These are phyloP conservation scores for Boechera divaricarpa DNA, from an alignment of 345 rosid genomes.

Conservation along the genomic window DNA sequence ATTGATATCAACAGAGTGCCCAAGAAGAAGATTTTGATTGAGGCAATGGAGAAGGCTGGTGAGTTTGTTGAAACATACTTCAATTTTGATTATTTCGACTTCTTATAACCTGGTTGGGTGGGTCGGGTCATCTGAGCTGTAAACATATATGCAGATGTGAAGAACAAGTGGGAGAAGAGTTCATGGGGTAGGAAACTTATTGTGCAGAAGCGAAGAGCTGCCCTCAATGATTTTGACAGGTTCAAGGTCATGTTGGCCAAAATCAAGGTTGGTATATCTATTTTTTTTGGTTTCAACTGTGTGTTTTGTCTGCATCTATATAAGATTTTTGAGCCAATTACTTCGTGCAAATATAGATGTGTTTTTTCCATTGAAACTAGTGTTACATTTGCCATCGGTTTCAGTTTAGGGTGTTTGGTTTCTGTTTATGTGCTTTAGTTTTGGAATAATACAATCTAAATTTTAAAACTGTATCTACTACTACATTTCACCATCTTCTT, in stretches of 20 bases:
- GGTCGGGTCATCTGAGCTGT: not conserved
- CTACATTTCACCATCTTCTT: not conserved
- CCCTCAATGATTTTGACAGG: slow-evolving; percentile 80
- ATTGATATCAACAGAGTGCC: slow-evolving; percentile 81
- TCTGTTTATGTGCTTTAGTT: not conserved
- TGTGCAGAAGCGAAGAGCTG: slow-evolving; percentile 77
- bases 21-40: slow-evolving; percentile 72
- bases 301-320: not conserved
- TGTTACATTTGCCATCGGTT: not conserved
- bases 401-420: not conserved
- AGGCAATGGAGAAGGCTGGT: slow-evolving; percentile 91
- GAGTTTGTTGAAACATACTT: slow-evolving; percentile 6
- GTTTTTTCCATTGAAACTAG: not conserved
- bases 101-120: not conserved
- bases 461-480: not conserved
- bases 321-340: not conserved
- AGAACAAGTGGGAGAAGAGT: slow-evolving; percentile 86
- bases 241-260: slow-evolving; percentile 90
- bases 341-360: not conserved
- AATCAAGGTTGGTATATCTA: slow-evolving; percentile 57
- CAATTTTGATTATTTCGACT: not conserved
- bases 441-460: not conserved
- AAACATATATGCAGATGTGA: slow-evolving; percentile 59
- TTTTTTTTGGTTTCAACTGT: not conserved
- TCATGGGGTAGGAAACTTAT: slow-evolving; percentile 88